A percentile compares a stretch with the other conserved stretches of the same genome.
These are phyloP conservation scores for Neofusicoccum cordaticola DNA, from an alignment of 2,329 filamentous ascomycete genomes.

Conservation along the genomic window DNA sequence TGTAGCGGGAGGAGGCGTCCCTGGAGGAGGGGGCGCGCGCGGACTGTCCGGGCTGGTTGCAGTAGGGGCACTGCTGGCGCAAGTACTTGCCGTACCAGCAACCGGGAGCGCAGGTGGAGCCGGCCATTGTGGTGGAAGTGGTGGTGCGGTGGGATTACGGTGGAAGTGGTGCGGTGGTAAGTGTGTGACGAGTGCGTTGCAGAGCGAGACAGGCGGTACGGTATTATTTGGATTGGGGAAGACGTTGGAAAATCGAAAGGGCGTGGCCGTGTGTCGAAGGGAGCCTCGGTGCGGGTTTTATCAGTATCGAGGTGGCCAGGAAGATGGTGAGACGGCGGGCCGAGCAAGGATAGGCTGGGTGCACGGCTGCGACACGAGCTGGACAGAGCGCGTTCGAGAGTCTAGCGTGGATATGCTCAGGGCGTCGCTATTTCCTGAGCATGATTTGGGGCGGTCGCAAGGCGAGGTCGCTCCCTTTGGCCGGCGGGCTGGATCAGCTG, in stretches of 20 bases:
- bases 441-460: neutral
- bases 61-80: constrained; percentile 9
- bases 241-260: neutral
- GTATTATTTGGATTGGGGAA: neutral
- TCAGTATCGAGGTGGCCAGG: constrained; percentile 1
- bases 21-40: neutral
- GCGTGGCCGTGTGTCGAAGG: neutral
- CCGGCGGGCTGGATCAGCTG: constrained; percentile 4
- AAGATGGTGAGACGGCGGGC: constrained; percentile 10
- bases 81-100: constrained; percentile 14
- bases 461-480: neutral
- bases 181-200: neutral
- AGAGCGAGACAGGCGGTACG: neutral
- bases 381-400: neutral
- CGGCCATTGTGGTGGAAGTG: neutral
- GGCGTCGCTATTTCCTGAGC: neutral
- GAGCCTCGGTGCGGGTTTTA: neutral
- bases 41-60: neutral
- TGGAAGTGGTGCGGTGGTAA: neutral
- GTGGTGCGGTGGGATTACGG: neutral
- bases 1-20: constrained; percentile 3
- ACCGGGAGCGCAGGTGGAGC: constrained; percentile 3
- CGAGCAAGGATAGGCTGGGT: neutral
- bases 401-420: neutral
- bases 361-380: neutral